Base-by-base conservation (phyloP, 176 grass and related monocot genomes). In the Phoenix roebelenii region DNA sequence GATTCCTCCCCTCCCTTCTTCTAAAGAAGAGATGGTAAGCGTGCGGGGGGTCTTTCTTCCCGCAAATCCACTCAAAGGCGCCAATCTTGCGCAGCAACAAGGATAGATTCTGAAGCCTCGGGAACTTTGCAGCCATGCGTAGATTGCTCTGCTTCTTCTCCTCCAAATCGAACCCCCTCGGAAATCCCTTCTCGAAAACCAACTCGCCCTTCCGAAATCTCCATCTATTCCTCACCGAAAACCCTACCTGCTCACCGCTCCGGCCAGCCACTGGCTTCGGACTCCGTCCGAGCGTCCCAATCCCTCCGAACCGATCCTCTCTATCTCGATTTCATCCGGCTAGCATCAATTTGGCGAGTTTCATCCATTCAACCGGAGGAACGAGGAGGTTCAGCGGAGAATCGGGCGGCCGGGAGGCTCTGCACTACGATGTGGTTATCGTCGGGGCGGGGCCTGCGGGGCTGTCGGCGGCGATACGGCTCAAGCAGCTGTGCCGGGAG, bases 391-490 rank as follows among this genome's bases (percentile, higher is more conserved):
- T 85, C 15, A 73, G 75, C 73, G 55, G 51, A 54, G 77, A 52
- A 39, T 57, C 52, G 23, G 59, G 22, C 3, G 79, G 69, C 25
- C 68, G 93, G 69, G 93, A 44, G 66, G 58, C 74, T 60, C 67
- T 98, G 55, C 82, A 65, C 72, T 98, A 98, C 74, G 87, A 98
- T 54, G 87, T 98, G 25, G 93, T 92, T 51, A 78, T 97, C 65
- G 87, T 97, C 23, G 87, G 92, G n/a, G 87, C 84, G 0, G 92
- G 92, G 23, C 93, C 93, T 0, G 93, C 93, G 26, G 35, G 93
- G 59, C 68, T 98, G 22, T 81, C 93, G 22, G 84, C 87, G 5
- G 93, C 87, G 54, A 98, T 98, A 82, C 84, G 93, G 61, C 55
- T 98, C 55, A 98, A 98, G 76, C 87, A 92, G 79, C 74, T 98